These are phyloP conservation scores for Hyphodiscus hymeniophilus DNA, from an alignment of 495 filamentous ascomycete species.

Conservation along the genomic window DNA sequence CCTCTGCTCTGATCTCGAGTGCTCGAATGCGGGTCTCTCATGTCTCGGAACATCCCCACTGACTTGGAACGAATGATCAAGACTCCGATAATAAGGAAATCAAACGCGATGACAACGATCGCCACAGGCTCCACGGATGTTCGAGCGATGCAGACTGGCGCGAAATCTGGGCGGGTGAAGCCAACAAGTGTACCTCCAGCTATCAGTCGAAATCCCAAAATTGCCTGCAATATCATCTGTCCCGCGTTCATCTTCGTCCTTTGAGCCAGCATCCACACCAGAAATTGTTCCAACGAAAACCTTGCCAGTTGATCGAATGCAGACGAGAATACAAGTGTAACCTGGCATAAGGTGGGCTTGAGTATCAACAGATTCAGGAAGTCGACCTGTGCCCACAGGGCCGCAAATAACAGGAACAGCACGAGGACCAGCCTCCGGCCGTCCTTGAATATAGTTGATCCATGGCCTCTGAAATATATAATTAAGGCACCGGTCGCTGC, in stretches of 20 bases:
- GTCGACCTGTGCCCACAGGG: constrained; percentile 42
- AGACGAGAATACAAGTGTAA: constrained; percentile 38
- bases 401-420: constrained; percentile 39
- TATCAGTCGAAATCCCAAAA: constrained; percentile 36
- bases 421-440: constrained; percentile 57
- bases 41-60: constrained; percentile 15
- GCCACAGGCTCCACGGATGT: constrained; percentile 36
- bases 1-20: constrained; percentile 25
- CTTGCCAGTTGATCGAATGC: constrained; percentile 45
- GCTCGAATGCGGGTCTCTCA: constrained; percentile 17
- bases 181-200: constrained; percentile 41
- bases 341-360: constrained; percentile 37
- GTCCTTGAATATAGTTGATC: constrained; percentile 41
- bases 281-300: constrained; percentile 41
- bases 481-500: constrained; percentile 42
- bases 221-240: constrained; percentile 28
- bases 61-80: constrained; percentile 31
- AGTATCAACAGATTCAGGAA: constrained; percentile 41
- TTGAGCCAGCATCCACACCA: constrained; percentile 34
- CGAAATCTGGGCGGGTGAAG: constrained; percentile 39
- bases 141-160: constrained; percentile 39
- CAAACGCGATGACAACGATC: constrained; percentile 34
- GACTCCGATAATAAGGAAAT: constrained; percentile 35
- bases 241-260: constrained; percentile 16
- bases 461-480: constrained; percentile 42